Base-by-base conservation (phyloP, 2,329 filamentous ascomycete species). In the Trichoderma sp. region DNA sequence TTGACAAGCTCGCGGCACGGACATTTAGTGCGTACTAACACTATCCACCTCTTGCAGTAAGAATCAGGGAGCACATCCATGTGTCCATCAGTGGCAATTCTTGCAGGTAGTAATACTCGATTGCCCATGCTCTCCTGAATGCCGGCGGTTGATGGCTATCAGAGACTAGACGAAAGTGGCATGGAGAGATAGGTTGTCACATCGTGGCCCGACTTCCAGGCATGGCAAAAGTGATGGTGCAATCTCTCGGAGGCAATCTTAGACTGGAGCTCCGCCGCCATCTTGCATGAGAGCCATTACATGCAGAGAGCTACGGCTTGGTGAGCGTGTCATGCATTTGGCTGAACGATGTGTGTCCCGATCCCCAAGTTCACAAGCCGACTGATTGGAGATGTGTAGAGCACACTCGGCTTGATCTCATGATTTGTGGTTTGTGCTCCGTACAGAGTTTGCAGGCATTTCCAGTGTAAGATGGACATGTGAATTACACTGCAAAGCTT, bases 181-280 rank as follows among this genome's bases (percentile, higher is more conserved):
- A n/a, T 63, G 45, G 53, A 37, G 19, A 52, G 17, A 1, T 13
- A 42, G 32, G 19, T 35, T 52, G 59, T 52, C 42, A 63, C 34
- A 12, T 52, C 42, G 59, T 52, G 59, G 42, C 34, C 59, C 59
- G 59, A 52, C 42, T 63, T 63, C 42, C 59, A 42, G 45, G 29
- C 15, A 15, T 32, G 42, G 17, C 42, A 61, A 27, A 61, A 50
- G 22, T 35, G 39, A 61, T 29, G 17, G 39, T 25, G 42, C 22
- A 50, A 63, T 52, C 32, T 61, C 42, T 15, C 17, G 29, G 27
- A 60, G 45, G n/a, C 59, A 52, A 50, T 63, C 59, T 52, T 10
- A 52, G 59, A 63, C 37, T 34, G 34, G 25, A 25, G 59, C 42
- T 63, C 59, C 42, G 59, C 59, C 25, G 35, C 35, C 19, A 58